phyloP scores from a whole-genome alignment of 140 eudicot genomes.

The Cichorium intybus region DNA sequence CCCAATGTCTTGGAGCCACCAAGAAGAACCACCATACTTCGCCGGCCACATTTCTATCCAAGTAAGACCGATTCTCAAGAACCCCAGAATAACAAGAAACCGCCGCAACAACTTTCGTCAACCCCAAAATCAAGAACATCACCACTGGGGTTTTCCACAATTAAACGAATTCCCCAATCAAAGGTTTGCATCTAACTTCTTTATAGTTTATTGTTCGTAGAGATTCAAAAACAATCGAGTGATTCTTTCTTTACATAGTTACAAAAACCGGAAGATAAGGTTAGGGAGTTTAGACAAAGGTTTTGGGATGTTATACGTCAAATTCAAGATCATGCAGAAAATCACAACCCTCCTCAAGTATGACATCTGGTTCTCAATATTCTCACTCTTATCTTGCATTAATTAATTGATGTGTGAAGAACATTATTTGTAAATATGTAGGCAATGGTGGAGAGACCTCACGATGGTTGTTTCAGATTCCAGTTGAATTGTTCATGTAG shows the following conservation, averaged over 20 bases:
- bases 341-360: not conserved
- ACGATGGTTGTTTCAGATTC: constrained; percentile 8
- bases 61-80: not conserved
- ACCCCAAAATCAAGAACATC: not conserved
- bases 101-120: not conserved
- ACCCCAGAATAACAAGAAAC: not conserved
- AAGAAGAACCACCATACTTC: not conserved
- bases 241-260: too few relatives aligned
- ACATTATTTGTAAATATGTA: constrained; percentile 13
- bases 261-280: constrained; percentile 17
- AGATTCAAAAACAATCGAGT: not conserved
- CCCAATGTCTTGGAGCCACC: not conserved
- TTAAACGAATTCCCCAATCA: not conserved
- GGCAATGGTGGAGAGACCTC: constrained; percentile 15
- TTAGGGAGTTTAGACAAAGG: constrained; percentile 11
- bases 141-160: not conserved
- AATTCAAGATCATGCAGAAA: not conserved
- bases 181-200: constrained; percentile 1
- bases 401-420: not conserved
- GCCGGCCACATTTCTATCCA: not conserved
- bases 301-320: constrained; percentile 7
- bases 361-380: too few relatives aligned
- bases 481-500: constrained; percentile 21
- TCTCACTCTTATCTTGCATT: not conserved
- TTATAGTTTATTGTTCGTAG: not conserved